phyloP scores from a whole-genome alignment of 176 grass and related monocot genomes.

The Otatea glauca region DNA sequence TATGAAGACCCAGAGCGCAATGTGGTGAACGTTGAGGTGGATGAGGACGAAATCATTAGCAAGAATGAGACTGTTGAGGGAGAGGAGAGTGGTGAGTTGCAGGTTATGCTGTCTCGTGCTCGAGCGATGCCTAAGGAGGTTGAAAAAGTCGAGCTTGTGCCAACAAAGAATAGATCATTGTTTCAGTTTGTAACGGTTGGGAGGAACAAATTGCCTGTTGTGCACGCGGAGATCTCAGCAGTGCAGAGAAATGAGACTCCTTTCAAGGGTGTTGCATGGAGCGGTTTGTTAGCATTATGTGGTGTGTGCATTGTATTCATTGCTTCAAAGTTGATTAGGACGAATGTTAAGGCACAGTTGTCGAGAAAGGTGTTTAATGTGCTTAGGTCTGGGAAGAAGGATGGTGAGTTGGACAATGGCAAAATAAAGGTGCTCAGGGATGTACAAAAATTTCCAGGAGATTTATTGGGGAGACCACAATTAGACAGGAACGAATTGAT shows the following conservation, averaged over 20 bases:
- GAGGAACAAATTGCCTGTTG: constrained; percentile 17
- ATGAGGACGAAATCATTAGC: constrained; percentile 48
- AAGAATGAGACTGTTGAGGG: constrained; percentile 8
- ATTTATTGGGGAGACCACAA: constrained; percentile 9
- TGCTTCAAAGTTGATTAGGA: background rate
- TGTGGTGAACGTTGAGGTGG: constrained; percentile 23
- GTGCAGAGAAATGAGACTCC: background rate
- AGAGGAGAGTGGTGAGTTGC: background rate
- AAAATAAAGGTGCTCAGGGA: background rate
- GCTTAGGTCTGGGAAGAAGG: background rate
- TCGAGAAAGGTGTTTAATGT: background rate
- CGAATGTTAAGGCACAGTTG: background rate
- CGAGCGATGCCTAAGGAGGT: constrained; percentile 32
- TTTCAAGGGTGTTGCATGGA: constrained; percentile 18
- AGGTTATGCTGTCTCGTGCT: constrained; percentile 35
- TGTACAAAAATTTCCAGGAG: background rate
- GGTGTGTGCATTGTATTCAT: constrained; percentile 34
- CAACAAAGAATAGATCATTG: constrained; percentile 23
- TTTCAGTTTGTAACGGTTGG: constrained; percentile 22
- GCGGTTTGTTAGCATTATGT: constrained; percentile 44
- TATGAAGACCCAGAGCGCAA: constrained; percentile 35
- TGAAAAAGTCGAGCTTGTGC: constrained; percentile 7
- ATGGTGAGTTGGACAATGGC: background rate
- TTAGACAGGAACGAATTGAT: constrained; percentile 34
- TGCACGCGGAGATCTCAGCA: background rate